Evolutionary conservation across 208 protist species (phyloP).

Genomic region (Trypanosoma melophagium): DNA sequence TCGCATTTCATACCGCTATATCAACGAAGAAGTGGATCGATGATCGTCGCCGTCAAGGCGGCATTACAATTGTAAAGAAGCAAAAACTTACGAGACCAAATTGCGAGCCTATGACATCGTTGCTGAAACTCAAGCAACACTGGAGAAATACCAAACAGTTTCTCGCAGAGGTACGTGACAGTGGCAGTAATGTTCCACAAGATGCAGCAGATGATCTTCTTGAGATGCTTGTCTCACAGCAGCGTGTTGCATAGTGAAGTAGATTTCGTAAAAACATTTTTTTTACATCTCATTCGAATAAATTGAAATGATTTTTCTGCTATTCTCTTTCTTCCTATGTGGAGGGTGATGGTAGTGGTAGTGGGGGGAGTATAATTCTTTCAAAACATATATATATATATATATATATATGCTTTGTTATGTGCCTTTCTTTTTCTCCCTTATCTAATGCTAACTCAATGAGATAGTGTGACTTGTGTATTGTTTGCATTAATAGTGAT

Average conservation of each 20-base stretch:
- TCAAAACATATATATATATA: no score
- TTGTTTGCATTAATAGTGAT: no score
- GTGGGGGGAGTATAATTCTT: no score
- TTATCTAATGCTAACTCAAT: no score
- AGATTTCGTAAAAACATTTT: no score
- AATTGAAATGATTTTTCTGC: no score
- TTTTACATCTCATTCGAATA: no score
- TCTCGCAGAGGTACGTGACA: slow-evolving; percentile 39
- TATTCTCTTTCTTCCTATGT: no score
- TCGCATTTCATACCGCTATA: slow-evolving; percentile 68
- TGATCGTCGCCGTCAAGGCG: slow-evolving; percentile 31
- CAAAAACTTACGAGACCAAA: slow-evolving; percentile 48
- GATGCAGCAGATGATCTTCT: slow-evolving; percentile 62
- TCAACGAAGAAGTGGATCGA: slow-evolving; percentile 46
- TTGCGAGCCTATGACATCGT: slow-evolving; percentile 69
- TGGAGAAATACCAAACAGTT: slow-evolving; percentile 65
- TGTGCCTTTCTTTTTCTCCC: no score
- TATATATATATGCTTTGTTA: no score
- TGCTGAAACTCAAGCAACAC: slow-evolving; percentile 80
- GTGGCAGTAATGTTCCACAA: slow-evolving; percentile 26
- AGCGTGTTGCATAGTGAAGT: slow-evolving; percentile 40
- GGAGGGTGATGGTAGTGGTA: no score
- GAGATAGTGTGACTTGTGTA: no score
- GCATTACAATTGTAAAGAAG: slow-evolving; percentile 47
- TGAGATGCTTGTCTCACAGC: slow-evolving; percentile 68